phyloP scores from a whole-genome alignment of 2,329 filamentous ascomycete genomes.

The Xylariaceae sp. region DNA sequence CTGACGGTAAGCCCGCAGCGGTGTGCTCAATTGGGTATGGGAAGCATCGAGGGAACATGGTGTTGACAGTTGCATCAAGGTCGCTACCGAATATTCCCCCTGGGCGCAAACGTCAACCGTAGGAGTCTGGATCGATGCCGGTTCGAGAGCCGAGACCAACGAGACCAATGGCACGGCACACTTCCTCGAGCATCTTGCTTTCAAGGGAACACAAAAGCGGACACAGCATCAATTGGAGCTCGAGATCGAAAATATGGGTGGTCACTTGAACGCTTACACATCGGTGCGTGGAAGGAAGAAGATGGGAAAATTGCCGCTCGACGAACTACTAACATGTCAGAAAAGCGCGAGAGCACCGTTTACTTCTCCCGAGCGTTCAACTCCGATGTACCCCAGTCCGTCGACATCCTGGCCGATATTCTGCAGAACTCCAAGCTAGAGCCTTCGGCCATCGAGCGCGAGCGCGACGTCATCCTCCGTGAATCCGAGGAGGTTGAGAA shows the following conservation, averaged over 20 bases:
- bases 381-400: constrained; percentile 89
- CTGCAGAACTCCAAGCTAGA: constrained; percentile 99
- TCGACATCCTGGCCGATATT: constrained; percentile 98
- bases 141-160: constrained; percentile 94
- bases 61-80: constrained; percentile 47
- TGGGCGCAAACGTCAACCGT: constrained; percentile 98
- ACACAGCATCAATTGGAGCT: constrained; percentile 97
- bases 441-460: constrained; percentile 84
- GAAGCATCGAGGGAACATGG: neutral
- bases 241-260: constrained; percentile 99
- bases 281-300: constrained; percentile 74
- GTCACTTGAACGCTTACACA: constrained; percentile 98
- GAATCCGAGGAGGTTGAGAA: constrained; percentile 99
- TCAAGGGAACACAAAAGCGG: constrained; percentile 96
- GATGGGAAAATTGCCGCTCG: no score
- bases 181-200: constrained; percentile 98
- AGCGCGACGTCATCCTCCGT: constrained; percentile 96
- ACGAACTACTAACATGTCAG: constrained; percentile 11
- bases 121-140: constrained; percentile 98
- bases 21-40: constrained; percentile 25
- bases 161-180: constrained; percentile 99
- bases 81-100: constrained; percentile 95
- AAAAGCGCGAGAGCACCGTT: constrained; percentile 94
- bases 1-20: constrained; percentile 66
- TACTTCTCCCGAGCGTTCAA: constrained; percentile 99